phyloP scores from a whole-genome alignment of 352 stramenopile genomes.

The Globisporangium polare region DNA sequence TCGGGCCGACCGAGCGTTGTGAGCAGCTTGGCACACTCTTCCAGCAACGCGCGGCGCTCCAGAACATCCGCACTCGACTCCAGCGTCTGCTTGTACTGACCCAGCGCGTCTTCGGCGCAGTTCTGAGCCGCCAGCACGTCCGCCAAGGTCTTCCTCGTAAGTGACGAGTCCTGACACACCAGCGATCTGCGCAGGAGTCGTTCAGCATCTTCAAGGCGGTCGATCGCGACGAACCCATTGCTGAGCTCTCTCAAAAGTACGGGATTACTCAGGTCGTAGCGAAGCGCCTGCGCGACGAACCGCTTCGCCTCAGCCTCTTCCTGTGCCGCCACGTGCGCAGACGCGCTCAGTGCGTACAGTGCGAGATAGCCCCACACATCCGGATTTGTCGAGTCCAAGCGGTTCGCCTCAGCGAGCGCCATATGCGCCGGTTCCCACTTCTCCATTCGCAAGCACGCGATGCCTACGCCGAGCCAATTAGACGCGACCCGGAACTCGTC shows the following conservation, averaged over 20 bases:
- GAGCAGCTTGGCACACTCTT: slow-evolving; percentile 60
- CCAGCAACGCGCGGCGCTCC: slow-evolving; percentile 47
- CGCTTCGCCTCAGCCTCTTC: slow-evolving; percentile 42
- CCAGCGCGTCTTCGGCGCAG: slow-evolving; percentile 66
- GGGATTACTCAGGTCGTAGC: slow-evolving; percentile 55
- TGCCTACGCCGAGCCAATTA: slow-evolving; percentile 75
- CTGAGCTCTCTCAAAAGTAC: slow-evolving; percentile 74
- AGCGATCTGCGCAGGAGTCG: slow-evolving; percentile 61
- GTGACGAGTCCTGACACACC: slow-evolving; percentile 60
- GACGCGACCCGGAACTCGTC: slow-evolving; percentile 67
- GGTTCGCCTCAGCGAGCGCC: slow-evolving; percentile 73
- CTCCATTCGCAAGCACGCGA: slow-evolving; percentile 63
- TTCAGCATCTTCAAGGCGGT: slow-evolving; percentile 73
- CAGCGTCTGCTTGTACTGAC: slow-evolving; percentile 64
- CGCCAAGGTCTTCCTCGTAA: slow-evolving; percentile 72
- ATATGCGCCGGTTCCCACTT: slow-evolving; percentile 48
- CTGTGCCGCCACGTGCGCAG: slow-evolving; percentile 19
- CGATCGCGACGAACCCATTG: slow-evolving; percentile 72
- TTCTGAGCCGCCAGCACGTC: slow-evolving; percentile 79
- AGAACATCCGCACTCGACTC: slow-evolving; percentile 28
- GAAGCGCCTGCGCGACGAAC: slow-evolving; percentile 58
- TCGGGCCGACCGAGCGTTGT: slow-evolving; percentile 65
- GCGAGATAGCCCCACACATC: slow-evolving; percentile 81
- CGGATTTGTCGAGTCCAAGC: slow-evolving; percentile 54
- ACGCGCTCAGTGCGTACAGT: slow-evolving; percentile 39